phyloP scores from a whole-genome alignment of 2,329 filamentous ascomycete genomes.

The Penicillium capsulatum region DNA sequence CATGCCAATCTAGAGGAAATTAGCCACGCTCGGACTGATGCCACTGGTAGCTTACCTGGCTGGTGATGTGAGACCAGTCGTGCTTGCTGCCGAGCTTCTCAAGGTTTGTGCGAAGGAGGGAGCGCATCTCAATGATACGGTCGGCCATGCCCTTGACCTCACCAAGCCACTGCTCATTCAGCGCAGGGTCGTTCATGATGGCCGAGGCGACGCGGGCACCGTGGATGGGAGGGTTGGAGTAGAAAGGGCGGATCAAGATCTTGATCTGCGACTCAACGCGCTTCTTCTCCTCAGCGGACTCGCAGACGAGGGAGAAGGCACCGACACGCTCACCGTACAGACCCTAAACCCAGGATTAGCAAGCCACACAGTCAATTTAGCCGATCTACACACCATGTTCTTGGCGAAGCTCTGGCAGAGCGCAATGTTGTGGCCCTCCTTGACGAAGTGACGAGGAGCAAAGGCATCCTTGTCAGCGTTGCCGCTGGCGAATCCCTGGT shows the following conservation, averaged over 20 bases:
- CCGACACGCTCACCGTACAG: conserved; percentile 98
- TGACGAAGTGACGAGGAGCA: conserved; percentile 86
- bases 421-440: conserved; percentile 82
- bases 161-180: conserved; percentile 90
- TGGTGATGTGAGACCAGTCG: conserved; percentile 98
- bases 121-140: conserved; percentile 97
- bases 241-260: conserved; percentile 92
- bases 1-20: conserved; percentile 76
- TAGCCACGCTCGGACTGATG: too few species aligned
- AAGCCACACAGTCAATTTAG: too few species aligned
- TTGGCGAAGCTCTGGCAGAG: conserved; percentile 95
- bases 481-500: conserved; percentile 95
- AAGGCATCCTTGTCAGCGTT: conserved; percentile 91
- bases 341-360: conserved; percentile 52
- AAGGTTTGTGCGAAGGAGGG: conserved; percentile 88
- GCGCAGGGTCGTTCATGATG: conserved; percentile 78
- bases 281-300: conserved; percentile 84
- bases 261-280: conserved; percentile 96
- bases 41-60: conserved; percentile 63
- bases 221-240: conserved; percentile 97
- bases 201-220: conserved; percentile 89
- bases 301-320: conserved; percentile 88
- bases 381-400: conserved; percentile 74
- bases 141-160: conserved; percentile 99
- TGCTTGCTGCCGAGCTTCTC: conserved; percentile 93